These are phyloP conservation scores for Collybia nuda DNA, from an alignment of 768 basidiomycete genomes.

Conservation along the genomic window DNA sequence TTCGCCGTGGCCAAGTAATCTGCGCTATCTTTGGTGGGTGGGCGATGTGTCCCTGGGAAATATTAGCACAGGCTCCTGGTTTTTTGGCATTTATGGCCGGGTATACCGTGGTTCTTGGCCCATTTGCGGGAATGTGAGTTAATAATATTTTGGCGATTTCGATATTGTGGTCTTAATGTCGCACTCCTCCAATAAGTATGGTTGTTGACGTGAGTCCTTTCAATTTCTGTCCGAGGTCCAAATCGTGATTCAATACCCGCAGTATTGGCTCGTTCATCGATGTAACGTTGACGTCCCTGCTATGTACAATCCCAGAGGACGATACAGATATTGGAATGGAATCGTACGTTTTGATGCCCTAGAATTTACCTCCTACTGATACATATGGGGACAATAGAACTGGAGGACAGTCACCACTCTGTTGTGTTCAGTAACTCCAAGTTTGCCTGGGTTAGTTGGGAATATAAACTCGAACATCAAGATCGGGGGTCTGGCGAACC, in stretches of 20 bases:
- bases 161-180: neutral
- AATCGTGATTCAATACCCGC: neutral
- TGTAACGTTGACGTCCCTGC: conserved; percentile 78
- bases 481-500: conserved; percentile 53
- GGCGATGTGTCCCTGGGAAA: conserved; percentile 87
- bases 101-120: conserved; percentile 85
- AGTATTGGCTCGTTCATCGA: conserved; percentile 80
- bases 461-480: conserved; percentile 66
- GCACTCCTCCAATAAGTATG: conserved; percentile 31
- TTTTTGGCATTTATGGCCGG: conserved; percentile 81
- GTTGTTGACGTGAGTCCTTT: conserved; percentile 39
- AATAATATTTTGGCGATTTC: conserved; percentile 2
- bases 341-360: conserved; percentile 47
- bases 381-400: conserved; percentile 47
- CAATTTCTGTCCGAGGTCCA: too few species aligned
- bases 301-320: conserved; percentile 78
- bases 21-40: conserved; percentile 85
- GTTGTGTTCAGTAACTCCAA: conserved; percentile 65
- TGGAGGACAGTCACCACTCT: conserved; percentile 77
- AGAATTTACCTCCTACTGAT: neutral
- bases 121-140: conserved; percentile 75
- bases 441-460: conserved; percentile 74
- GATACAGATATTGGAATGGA: conserved; percentile 77
- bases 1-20: conserved; percentile 74
- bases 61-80: conserved; percentile 62